These are phyloP conservation scores for Chrysoporthe austroafricana DNA, from an alignment of 2,329 filamentous ascomycete species.

Conservation along the genomic window DNA sequence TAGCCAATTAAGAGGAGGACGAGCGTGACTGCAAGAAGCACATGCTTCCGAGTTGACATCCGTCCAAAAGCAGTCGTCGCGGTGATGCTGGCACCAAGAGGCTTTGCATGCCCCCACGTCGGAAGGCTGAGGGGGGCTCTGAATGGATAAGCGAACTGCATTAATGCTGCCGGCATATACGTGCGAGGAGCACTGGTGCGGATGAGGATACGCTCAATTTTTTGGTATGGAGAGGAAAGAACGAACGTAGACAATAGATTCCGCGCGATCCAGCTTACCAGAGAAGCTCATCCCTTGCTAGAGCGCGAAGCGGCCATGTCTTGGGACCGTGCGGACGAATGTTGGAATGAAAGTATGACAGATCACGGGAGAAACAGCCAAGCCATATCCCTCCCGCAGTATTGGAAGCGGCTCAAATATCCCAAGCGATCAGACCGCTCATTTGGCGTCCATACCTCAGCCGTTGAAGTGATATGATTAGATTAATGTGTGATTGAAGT, in stretches of 20 bases:
- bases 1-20: neutral
- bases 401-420: neutral
- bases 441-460: neutral
- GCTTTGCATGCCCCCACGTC: neutral
- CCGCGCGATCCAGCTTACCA: neutral
- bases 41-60: constrained; percentile 1
- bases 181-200: neutral
- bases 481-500: neutral
- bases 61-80: neutral
- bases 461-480: neutral
- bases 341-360: neutral
- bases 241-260: neutral
- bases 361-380: neutral
- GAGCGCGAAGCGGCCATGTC: neutral
- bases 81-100: neutral
- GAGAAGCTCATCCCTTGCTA: neutral
- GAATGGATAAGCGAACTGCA: neutral
- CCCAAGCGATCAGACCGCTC: neutral
- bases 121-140: neutral
- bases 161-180: neutral
- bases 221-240: neutral
- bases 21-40: neutral
- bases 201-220: neutral
- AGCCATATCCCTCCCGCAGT: neutral
- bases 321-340: neutral